Percentiles rank a stretch among this genome's conserved stretches.
These are phyloP conservation scores for Avena eriantha DNA, from an alignment of 176 grass and related monocot genomes.

Conservation along the genomic window DNA sequence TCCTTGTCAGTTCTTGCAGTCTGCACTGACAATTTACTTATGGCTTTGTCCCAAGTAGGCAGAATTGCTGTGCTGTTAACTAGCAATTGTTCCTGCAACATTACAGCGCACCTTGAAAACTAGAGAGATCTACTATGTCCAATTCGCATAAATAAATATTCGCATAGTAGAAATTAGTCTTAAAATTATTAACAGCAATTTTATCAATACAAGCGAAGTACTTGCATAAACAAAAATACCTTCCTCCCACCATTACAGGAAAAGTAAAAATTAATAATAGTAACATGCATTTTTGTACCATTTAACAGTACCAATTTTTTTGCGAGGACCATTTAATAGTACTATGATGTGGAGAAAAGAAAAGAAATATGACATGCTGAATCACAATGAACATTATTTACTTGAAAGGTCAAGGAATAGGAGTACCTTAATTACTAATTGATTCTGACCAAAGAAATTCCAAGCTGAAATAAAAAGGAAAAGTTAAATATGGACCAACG, in stretches of 20 bases:
- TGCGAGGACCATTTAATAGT: neutral
- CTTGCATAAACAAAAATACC: neutral
- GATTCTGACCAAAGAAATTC: conserved; percentile 69
- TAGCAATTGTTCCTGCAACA: conserved; percentile 65
- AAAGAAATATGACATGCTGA: conserved; percentile 21
- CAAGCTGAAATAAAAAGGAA: conserved; percentile 68
- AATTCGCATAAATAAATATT: neutral
- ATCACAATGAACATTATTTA: neutral
- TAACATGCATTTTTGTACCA: conserved; percentile 13
- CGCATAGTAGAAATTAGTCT: neutral
- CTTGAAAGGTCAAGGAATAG: neutral
- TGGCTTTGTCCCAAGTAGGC: conserved; percentile 63
- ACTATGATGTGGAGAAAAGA: neutral
- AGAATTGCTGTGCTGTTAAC: conserved; percentile 45
- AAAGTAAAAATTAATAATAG: neutral
- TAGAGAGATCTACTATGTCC: conserved; percentile 17
- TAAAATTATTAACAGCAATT: conserved; percentile 15
- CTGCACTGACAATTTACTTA: conserved; percentile 40
- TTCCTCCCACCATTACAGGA: neutral
- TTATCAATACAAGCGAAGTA: conserved; percentile 6
- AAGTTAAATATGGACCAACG: conserved; percentile 33
- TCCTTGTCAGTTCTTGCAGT: conserved; percentile 36
- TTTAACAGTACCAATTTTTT: neutral
- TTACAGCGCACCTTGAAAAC: neutral
- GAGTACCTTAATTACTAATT: conserved; percentile 64